Percentiles rank a stretch among this genome's conserved stretches.
These are phyloP conservation scores for Seminavis robusta DNA, from an alignment of 108 stramenopile species.

Conservation along the genomic window DNA sequence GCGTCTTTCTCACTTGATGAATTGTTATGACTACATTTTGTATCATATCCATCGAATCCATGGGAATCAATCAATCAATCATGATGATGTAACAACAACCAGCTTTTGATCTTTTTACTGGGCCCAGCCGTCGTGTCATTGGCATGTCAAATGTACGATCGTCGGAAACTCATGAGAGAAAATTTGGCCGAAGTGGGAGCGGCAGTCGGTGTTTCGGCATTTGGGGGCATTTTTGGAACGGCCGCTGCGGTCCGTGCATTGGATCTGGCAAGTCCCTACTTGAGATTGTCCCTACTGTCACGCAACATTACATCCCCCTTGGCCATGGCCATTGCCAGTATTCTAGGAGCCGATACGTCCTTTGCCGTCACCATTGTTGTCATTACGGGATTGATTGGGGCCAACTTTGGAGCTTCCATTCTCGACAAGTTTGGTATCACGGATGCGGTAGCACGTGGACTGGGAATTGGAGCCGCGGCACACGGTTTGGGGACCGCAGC, in stretches of 20 bases:
- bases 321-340: constrained; percentile 86
- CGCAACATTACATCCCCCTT: constrained; percentile 87
- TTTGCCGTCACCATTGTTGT: constrained; percentile 87
- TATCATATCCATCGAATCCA: too few species aligned
- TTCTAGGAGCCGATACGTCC: constrained; percentile 76
- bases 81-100: too few species aligned
- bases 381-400: constrained; percentile 88
- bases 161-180: constrained; percentile 62
- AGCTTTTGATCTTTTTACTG: constrained; percentile 63
- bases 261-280: constrained; percentile 32
- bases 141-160: constrained; percentile 71
- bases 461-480: constrained; percentile 89
- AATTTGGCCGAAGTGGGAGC: constrained; percentile 64
- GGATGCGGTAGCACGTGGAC: constrained; percentile 83
- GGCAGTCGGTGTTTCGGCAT: constrained; percentile 51
- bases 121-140: constrained; percentile 80
- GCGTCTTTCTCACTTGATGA: too few species aligned
- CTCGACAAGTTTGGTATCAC: constrained; percentile 72
- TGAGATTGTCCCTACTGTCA: constrained; percentile 66
- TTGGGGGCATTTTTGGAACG: constrained; percentile 75
- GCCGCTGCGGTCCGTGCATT: constrained; percentile 48
- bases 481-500: constrained; percentile 91
- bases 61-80: too few species aligned
- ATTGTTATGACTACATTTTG: too few species aligned
- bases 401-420: constrained; percentile 81